These are phyloP conservation scores for Diaporthe destruens DNA, from an alignment of 2,329 filamentous ascomycete genomes.

Conservation along the genomic window DNA sequence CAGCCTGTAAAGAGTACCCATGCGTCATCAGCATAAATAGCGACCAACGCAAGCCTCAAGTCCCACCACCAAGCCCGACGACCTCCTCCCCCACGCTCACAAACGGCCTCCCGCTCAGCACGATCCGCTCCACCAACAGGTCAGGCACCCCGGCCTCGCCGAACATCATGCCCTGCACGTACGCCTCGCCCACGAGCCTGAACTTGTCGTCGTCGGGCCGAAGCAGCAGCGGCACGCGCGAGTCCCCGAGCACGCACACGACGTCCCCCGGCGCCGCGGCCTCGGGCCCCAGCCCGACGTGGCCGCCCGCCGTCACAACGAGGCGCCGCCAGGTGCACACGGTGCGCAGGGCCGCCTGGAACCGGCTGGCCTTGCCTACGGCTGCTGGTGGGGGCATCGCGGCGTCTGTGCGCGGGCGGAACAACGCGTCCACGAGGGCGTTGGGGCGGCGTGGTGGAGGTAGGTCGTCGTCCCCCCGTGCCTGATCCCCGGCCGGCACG, in stretches of 20 bases:
- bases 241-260: background rate
- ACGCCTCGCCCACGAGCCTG: slow-evolving; percentile 6
- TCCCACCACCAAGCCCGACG: no score
- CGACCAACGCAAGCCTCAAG: no score
- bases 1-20: no score
- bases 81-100: background rate
- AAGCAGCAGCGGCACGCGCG: background rate
- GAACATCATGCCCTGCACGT: slow-evolving; percentile 9
- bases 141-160: background rate
- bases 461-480: no score
- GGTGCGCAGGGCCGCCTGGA: background rate
- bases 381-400: background rate
- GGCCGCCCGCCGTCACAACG: background rate
- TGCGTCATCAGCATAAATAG: no score
- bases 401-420: background rate
- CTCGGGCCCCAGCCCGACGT: background rate
- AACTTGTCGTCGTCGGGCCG: background rate
- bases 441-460: background rate
- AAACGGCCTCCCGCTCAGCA: slow-evolving; percentile 4
- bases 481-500: background rate
- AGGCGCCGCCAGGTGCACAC: background rate
- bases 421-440: background rate
- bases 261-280: background rate
- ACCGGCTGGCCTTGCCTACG: no score
- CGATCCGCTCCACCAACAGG: background rate